Evolutionary conservation across 306 rosid species (phyloP).

Genomic region (Abrus pulchellus): DNA sequence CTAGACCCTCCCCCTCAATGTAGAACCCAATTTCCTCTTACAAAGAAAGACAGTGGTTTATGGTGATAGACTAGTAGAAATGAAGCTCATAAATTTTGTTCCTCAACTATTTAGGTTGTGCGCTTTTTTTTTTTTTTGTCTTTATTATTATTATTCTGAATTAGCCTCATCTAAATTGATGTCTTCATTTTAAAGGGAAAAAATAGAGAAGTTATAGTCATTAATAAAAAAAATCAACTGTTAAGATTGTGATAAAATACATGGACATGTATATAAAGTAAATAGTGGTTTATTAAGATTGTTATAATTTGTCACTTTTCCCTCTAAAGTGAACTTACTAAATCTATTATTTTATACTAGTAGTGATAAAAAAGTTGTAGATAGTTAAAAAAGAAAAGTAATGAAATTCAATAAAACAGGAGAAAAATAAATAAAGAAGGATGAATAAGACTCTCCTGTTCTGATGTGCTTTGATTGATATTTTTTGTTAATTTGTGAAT

Average conservation of each 20-base stretch:
- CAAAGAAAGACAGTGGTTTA: not conserved
- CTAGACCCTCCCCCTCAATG: not conserved
- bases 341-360: too few species aligned
- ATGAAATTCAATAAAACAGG: not conserved
- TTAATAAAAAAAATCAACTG: too few species aligned
- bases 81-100: not conserved
- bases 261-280: too few species aligned
- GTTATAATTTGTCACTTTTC: too few species aligned
- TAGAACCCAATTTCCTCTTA: not conserved
- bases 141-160: not conserved
- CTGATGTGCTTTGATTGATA: slow-evolving; percentile 31
- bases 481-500: slow-evolving; percentile 12
- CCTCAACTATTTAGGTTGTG: not conserved
- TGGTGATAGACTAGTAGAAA: not conserved
- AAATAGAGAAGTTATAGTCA: too few species aligned
- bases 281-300: too few species aligned
- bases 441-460: slow-evolving; percentile 22
- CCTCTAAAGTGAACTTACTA: too few species aligned
- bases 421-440: not conserved
- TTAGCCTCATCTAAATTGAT: too few species aligned
- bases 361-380: too few species aligned
- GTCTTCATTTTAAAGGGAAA: too few species aligned
- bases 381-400: not conserved
- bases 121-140: not conserved
- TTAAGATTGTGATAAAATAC: too few species aligned